Conservation (phyloP, 2,329 filamentous ascomycete species). For the Beauveria sp. region DNA sequence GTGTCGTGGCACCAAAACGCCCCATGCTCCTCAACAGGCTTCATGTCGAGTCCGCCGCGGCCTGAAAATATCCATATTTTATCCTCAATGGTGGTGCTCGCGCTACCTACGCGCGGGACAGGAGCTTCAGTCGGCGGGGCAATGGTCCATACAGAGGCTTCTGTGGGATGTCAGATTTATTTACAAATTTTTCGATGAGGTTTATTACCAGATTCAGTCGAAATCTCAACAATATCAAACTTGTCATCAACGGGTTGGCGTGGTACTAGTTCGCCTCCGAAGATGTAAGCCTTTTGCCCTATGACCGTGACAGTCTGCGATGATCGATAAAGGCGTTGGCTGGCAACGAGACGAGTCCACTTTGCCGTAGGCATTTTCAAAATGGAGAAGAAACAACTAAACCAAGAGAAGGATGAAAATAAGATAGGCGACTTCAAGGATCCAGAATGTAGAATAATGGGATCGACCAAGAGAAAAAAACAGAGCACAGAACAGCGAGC, state of each 20-base stretch:
- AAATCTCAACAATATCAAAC: conserved; percentile 32
- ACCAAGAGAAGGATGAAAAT: background rate
- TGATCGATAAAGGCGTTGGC: conserved; percentile 36
- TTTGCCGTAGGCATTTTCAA: conserved; percentile 8
- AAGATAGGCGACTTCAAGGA: background rate
- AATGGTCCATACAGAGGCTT: conserved; percentile 14
- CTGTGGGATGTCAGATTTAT: background rate
- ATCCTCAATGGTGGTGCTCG: conserved; percentile 36
- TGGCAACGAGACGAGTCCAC: conserved; percentile 1
- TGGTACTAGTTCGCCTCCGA: conserved; percentile 44
- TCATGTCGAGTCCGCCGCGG: conserved; percentile 52
- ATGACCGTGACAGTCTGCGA: conserved; percentile 40
- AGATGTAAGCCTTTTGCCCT: conserved; percentile 33
- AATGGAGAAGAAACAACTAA: background rate
- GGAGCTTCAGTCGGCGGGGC: conserved; percentile 26
- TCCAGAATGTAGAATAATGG: background rate
- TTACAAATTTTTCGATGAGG: background rate
- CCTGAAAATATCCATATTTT: conserved; percentile 56
- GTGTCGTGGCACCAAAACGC: conserved; percentile 48
- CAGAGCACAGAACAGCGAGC: too few relatives aligned
- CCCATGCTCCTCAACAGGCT: conserved; percentile 50
- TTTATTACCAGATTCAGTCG: background rate
- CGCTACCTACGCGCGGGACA: conserved; percentile 47
- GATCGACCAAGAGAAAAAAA: background rate
- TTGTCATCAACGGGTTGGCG: conserved; percentile 43